Evolutionary conservation across 1,284 basidiomycete species (phyloP).

Genomic region (Cutaneotrichosporon spelunceum): DNA sequence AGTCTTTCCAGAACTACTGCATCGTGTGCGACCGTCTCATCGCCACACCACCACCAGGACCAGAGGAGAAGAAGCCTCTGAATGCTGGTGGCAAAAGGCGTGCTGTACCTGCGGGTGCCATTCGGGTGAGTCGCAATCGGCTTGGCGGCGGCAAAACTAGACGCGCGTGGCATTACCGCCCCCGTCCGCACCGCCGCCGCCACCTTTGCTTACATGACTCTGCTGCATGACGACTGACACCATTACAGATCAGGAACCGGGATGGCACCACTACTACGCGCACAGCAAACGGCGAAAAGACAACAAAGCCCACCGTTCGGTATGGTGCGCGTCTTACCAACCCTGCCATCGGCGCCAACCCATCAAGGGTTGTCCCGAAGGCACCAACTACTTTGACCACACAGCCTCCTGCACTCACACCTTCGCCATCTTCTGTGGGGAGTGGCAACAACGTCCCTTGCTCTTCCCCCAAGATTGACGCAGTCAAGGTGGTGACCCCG

Average conservation of each 20-base stretch:
- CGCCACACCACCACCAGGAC: conserved; percentile 27
- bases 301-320: conserved; percentile 37
- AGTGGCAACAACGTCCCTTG: conserved; percentile 7
- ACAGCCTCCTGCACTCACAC: conserved; percentile 3
- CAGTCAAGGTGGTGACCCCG: neutral
- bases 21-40: conserved; percentile 47
- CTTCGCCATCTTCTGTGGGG: neutral
- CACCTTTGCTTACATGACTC: neutral
- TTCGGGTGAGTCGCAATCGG: conserved; percentile 34
- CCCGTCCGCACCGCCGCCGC: too few relatives aligned
- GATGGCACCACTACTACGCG: conserved; percentile 47
- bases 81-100: conserved; percentile 25
- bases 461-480: conserved; percentile 7
- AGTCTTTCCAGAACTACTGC: conserved; percentile 42
- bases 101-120: conserved; percentile 32
- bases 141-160: neutral
- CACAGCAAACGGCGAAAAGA: conserved; percentile 42
- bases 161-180: too few relatives aligned
- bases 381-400: neutral
- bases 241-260: conserved; percentile 40
- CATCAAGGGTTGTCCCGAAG: conserved; percentile 1
- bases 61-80: conserved; percentile 24
- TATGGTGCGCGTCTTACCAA: conserved; percentile 4
- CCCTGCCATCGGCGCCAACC: neutral
- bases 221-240: conserved; percentile 3